Base-by-base conservation (phyloP, 352 stramenopile genomes). In the Phytophthora pseudosyringae region DNA sequence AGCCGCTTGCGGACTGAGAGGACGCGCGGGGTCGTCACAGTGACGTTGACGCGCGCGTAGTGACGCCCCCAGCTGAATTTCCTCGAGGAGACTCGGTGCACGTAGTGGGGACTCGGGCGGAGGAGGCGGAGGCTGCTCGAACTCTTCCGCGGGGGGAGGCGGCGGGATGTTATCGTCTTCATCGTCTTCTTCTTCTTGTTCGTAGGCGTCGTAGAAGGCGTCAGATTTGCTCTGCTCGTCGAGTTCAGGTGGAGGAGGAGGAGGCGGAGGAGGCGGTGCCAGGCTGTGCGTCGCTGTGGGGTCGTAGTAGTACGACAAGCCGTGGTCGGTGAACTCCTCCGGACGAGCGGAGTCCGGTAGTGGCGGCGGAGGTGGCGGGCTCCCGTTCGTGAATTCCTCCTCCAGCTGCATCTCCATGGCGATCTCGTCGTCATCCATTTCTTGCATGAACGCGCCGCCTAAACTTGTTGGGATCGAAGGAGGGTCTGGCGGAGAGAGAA, bases 291-390 rank as follows among this genome's bases (percentile, higher is more conserved):
- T 39, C n/a, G 59, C 41, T 64, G 47, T 3, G 10, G 75, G 75
- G 25, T 84, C 75, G 41, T 83, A 74, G 60, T 84, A 88, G 46
- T 88, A 88, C 49, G 79, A 88, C 16, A 88, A 62, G 0, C 79
- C 79, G 5, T 86, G 75, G 39, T 88, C 79, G 1, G 67, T 61
- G 59, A 86, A 88, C 38, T 67, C 63, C 3, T 80, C 64, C 8
- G 63, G 55, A 1, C 33, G 53, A 38, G 21, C 46, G 35, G 57
- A 50, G 21, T 66, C 61, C 5, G 39, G 41, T 36, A 59, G 29
- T 9, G 59, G 65, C 36, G 64, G 63, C 4, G 57, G 65, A 21
- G 65, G 65, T 5, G 65, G 65, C 6, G 41, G 49, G 4, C 64
- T 36, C 11, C 39, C 52, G 33, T 73, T 65, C 0, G 35, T 40